Conservation (phyloP, 2,329 filamentous ascomycete genomes). For the Aspergillus bombycis region DNA sequence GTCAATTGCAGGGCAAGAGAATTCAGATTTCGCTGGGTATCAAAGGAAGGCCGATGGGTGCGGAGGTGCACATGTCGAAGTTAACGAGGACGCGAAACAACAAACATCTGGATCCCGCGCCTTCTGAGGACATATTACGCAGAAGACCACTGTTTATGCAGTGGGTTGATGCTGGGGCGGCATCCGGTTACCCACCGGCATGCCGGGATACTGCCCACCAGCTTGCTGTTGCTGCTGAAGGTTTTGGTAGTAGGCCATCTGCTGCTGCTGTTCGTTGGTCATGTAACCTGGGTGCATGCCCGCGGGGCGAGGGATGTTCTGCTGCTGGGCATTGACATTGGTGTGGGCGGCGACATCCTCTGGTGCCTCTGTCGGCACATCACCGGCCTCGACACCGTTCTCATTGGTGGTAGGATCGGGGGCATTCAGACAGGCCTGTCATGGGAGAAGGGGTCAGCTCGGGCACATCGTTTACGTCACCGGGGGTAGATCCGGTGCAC, state of each 20-base stretch:
- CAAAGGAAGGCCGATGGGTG: conserved; percentile 37
- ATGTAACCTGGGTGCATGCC: conserved; percentile 72
- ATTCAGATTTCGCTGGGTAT: conserved; percentile 36
- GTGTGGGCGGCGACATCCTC: conserved; percentile 79
- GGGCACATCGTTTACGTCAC: background rate
- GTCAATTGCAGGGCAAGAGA: conserved; percentile 29
- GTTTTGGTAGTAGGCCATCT: conserved; percentile 81
- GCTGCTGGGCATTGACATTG: conserved; percentile 71
- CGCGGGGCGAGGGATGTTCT: conserved; percentile 68
- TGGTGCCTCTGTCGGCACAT: conserved; percentile 78
- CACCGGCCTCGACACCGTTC: conserved; percentile 75
- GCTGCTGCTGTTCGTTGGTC: conserved; percentile 69
- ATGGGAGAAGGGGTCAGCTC: conserved; percentile 6
- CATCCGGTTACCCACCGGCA: conserved; percentile 77
- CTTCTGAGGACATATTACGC: conserved; percentile 22
- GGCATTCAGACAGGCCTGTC: conserved; percentile 90
- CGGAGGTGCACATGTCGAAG: conserved; percentile 25
- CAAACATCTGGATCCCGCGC: conserved; percentile 29
- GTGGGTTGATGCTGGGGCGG: conserved; percentile 82
- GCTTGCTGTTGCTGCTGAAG: conserved; percentile 70
- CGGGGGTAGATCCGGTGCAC: conserved; percentile 29
- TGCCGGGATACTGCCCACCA: conserved; percentile 70
- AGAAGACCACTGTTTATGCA: conserved; percentile 53
- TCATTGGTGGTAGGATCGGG: conserved; percentile 86
- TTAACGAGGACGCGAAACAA: conserved; percentile 30